These are phyloP conservation scores for Monilinia aucupariae DNA, from an alignment of 2,329 filamentous ascomycete species.

Conservation along the genomic window DNA sequence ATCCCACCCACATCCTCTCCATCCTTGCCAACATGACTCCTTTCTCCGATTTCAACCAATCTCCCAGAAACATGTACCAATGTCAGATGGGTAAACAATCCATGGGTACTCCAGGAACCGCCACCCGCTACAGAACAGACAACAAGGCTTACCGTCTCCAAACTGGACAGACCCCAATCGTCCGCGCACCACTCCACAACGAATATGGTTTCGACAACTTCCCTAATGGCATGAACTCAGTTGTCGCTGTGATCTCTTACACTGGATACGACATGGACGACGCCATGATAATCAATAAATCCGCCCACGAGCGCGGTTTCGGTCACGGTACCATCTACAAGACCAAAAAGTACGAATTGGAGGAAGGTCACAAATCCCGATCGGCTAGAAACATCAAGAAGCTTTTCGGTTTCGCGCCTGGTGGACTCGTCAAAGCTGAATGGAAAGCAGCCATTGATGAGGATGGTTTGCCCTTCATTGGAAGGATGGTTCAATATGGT, in stretches of 20 bases:
- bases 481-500: constrained; percentile 70
- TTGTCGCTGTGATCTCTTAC: constrained; percentile 97
- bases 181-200: constrained; percentile 87
- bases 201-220: constrained; percentile 97
- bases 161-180: constrained; percentile 91
- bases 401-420: constrained; percentile 86
- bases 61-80: constrained; percentile 97
- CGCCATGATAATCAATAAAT: constrained; percentile 99
- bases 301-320: constrained; percentile 90
- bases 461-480: constrained; percentile 80
- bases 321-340: constrained; percentile 97
- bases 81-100: constrained; percentile 99
- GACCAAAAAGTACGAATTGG: constrained; percentile 83
- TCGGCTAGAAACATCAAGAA: constrained; percentile 67
- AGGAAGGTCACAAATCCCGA: constrained; percentile 64
- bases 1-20: constrained; percentile 93
- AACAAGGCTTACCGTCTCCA: constrained; percentile 96
- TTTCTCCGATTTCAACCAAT: constrained; percentile 98
- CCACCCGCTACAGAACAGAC: constrained; percentile 81
- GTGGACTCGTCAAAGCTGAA: constrained; percentile 63
- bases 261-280: constrained; percentile 99
- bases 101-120: constrained; percentile 92
- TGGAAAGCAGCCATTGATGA: constrained; percentile 72
- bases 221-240: constrained; percentile 89
- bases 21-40: constrained; percentile 98